Base-by-base conservation (phyloP, 352 stramenopile genomes). In the Phytopythium sindhum region DNA sequence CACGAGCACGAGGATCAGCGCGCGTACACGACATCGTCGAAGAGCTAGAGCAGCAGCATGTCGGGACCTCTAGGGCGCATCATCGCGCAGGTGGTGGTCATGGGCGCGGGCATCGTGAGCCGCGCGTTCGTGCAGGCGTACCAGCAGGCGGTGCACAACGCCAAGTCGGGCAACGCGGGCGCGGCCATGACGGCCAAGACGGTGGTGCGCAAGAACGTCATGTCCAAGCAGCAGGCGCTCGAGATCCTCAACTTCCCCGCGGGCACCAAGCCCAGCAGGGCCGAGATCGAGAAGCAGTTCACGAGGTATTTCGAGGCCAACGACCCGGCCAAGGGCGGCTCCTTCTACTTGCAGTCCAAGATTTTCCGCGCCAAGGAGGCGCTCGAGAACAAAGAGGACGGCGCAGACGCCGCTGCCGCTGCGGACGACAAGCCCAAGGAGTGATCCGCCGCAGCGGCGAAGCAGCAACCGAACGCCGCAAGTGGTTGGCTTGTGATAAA, bases 321-420 rank as follows among this genome's bases (percentile, higher is more conserved):
- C 65, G 89, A 97, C 65, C 90, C 91, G 14, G 75, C 78, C 48
- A 97, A 96, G 64, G 91, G 90, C 37, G 91, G 91, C 31, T 97
- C 90, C 37, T 97, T 97, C 71, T 97, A 97, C 69, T 60, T 97
- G 50, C 91, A 97, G 72, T 97, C 88, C 60, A 97, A 97, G 78
- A 94, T 97, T 66, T 97, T 84, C 71, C 79, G 90, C 52, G 90
- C 91, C 15, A 96, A 95, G 68, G 91, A 97, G 75, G 86, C 86
- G 52, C 75, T 97, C 41, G 81, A 93, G 57, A 42, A 19, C 50
- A 74, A 79, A 64, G 73, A 82, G 21, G 55, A 70, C 44, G 65
- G 68, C 9, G 51, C 70, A 50, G 54, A 72, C 51, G 53, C 72
- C 26, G 59, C 61, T 11, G 39, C 56, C 15, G 56, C 63, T 31